Evolutionary conservation across 108 stramenopile genomes (phyloP), one percentile per base, ranked within the genome.

Genomic region (Craspedostauros australis): DNA sequence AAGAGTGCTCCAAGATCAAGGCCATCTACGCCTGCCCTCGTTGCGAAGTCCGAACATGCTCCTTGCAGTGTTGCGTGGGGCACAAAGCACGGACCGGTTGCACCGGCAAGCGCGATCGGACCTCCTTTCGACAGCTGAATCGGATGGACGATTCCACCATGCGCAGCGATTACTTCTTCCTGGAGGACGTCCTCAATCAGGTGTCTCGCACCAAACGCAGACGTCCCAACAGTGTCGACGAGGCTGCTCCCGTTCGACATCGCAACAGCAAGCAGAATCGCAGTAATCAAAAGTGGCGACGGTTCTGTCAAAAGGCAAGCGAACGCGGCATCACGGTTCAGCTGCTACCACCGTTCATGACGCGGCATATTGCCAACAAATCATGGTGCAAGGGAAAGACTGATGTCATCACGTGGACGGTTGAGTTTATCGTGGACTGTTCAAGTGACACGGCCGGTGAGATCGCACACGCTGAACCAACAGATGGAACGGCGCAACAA

Each of bases 31-130:
- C 79, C 38, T 86, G 84, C 42, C 84, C 84, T 14, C 50, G 73
- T 9, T 86, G 84, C 54, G 8, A 12, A 30, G 38, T 50, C 27
- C 57, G 76, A 14, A 81, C 84, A 2, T 86, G 84, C 44, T 79
- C 78, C 30, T 66, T 86, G 23, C 18, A 34, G 15, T 86, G 84
- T 44, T 81, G 80, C 24, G 53, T 36, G 2, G 47, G 41, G 0
- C 84, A 86, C 68, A 86, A 86, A 52, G 39, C 42, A 23, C 46
- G 50, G 15, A 62, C 65, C 1, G 41, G 46, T 0, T 89, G 87
- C 65, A 64, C 64, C 50, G 88, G 88, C 34, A 85, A 82, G 53
- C 77, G 88, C 39, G 73, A 82, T 32, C 66, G 79, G 18, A 75
- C 73, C 3, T 64, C 60, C 9, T 72, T 64, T 48, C 22, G 64